Base-by-base conservation (phyloP, 1,139 yeast species). In the Geotrichum klebahnii region DNA sequence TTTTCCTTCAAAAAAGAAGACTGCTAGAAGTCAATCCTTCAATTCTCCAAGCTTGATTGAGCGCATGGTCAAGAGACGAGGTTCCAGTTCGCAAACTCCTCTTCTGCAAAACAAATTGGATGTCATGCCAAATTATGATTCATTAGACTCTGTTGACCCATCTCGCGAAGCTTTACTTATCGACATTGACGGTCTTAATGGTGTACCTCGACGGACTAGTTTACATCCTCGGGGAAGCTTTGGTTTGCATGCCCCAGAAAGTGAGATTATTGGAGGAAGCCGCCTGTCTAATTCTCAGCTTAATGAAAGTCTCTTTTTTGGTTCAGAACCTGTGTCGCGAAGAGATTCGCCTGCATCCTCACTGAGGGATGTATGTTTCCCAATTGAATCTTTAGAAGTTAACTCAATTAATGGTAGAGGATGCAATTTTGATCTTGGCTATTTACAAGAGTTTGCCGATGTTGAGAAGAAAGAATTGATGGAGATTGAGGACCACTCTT, bases 341-440 rank as follows among this genome's bases (percentile, higher is more conserved):
- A 76, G 90, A 55, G 75, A 84, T 14, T 79, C 89, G 26, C 82
- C 80, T 52, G 72, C 74, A 9, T 81, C 92, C 5, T 84, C 96
- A 0, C 69, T 90, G 53, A 90, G 84, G 63, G 97, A 92, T 67
- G 98, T 92, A 32, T 87, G 95, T 63, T 78, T 85, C 64, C 94
- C 94, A 0, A 65, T 84, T 28, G 84, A 79, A 44, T 72, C 74
- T 2, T 63, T 73, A 5, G 76, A 73, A 44, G 79, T 73, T 29
- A 67, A 64, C 23, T 69, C 66, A 32, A 54, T 62, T 4, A 64
- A 64, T 12, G 70, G 70, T 5, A 62, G 64, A 34, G 61, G 62
- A 20, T 69, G 68, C 54, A 55, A 59, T 97, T 97, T 97, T 0
- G 97, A 92, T 62, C 71, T 87, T 35, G 64, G 72, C 34, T 78